These are phyloP conservation scores for Macrolepiota dolichaula DNA, from an alignment of 768 basidiomycete species.

Conservation along the genomic window DNA sequence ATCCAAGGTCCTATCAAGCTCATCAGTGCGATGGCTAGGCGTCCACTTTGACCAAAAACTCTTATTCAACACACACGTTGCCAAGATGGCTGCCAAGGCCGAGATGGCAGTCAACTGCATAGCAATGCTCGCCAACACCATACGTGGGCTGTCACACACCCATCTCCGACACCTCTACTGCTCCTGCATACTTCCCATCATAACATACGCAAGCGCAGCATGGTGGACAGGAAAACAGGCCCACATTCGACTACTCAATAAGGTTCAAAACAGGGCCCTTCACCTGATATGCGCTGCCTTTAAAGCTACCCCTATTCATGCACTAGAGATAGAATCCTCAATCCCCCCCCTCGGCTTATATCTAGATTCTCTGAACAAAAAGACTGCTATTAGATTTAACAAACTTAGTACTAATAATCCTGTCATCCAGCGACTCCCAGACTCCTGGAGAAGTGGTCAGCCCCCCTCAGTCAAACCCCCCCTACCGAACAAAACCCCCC, in stretches of 20 bases:
- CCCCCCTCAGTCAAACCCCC: slow-evolving; percentile 16
- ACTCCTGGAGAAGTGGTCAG: slow-evolving; percentile 15
- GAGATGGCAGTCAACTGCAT: slow-evolving; percentile 21
- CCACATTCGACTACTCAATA: slow-evolving; percentile 20
- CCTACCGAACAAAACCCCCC: neutral
- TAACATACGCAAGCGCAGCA: slow-evolving; percentile 28
- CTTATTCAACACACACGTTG: slow-evolving; percentile 27
- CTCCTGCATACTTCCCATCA: slow-evolving; percentile 26
- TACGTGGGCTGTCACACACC: slow-evolving; percentile 26
- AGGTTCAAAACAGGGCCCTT: slow-evolving; percentile 26
- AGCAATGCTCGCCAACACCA: slow-evolving; percentile 30
- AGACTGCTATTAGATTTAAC: slow-evolving; percentile 22
- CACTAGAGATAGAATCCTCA: slow-evolving; percentile 29
- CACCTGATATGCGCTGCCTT: slow-evolving; percentile 30
- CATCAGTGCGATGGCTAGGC: slow-evolving; percentile 28
- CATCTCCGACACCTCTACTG: slow-evolving; percentile 26
- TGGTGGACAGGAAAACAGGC: slow-evolving; percentile 28
- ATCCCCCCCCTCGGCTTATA: slow-evolving; percentile 24
- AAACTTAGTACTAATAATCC: slow-evolving; percentile 18
- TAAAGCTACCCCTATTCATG: slow-evolving; percentile 25
- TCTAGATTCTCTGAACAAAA: slow-evolving; percentile 7
- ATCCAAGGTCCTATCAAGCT: slow-evolving; percentile 3
- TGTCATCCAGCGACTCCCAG: slow-evolving; percentile 17
- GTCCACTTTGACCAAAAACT: slow-evolving; percentile 30
- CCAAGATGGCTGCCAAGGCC: slow-evolving; percentile 20